Base-by-base conservation (phyloP, 805 yeast species). In the Zygosaccharomyces siamensis region DNA sequence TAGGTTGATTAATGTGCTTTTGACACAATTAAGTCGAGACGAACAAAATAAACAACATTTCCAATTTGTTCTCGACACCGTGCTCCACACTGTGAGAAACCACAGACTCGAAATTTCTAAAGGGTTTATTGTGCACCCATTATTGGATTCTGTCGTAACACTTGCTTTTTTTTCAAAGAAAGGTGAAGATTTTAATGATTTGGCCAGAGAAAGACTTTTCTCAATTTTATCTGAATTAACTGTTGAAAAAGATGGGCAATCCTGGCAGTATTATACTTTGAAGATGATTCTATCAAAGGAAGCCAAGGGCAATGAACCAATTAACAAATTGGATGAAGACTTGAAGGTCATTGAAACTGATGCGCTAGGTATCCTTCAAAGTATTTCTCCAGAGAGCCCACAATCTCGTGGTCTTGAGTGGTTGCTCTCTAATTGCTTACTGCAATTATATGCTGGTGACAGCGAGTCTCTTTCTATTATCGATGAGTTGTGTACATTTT, bases 371-470 rank as follows among this genome's bases (percentile, higher is more conserved):
- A 68, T 77, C 2, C 69, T 89, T 42, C 69, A 69, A 16, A 68
- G 71, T 45, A 72, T 80, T 20, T 62, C 58, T 3, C 43, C 52
- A 35, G 37, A 21, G 41, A 69, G 53, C 23, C 51, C 66, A 0
- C 77, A 79, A 55, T 62, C 83, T 52, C 70, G 71, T 49, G 84
- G 89, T 38, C 84, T 92, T 60, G 95, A 89, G 64, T 69, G 87
- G 32, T 70, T 92, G 39, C 78, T 86, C 48, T 84, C 96, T 0
- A 79, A 86, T 77, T 83, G 84, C 3, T 66, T 89, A 20, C 62
- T 92, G 11, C 96, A 89, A 63, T 72, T 90, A 30, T 89, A 83
- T 61, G 71, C 81, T 47, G 95, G 90, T 21, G 89, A 77, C 45
- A 63, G 81, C 5, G 97, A 92, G 51, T 83, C 96, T 0, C 78